These are phyloP conservation scores for Syzygium jambos DNA, from an alignment of 345 rosid species.

Conservation along the genomic window DNA sequence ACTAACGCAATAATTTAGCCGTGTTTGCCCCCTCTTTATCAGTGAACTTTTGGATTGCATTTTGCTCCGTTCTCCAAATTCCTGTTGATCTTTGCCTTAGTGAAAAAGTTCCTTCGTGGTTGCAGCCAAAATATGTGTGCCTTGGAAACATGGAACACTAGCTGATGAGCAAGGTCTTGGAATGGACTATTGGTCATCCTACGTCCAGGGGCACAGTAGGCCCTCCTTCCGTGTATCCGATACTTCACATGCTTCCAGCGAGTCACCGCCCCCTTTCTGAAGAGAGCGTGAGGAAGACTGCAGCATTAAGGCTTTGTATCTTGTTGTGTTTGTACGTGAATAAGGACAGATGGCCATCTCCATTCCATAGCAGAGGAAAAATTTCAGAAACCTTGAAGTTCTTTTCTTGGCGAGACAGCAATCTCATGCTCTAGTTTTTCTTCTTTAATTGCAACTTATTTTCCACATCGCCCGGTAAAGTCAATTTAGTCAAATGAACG, in stretches of 20 bases:
- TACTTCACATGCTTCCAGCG: background rate
- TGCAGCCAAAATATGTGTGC: constrained; percentile 78
- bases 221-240: background rate
- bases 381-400: background rate
- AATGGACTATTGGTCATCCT: background rate
- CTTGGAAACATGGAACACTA: constrained; percentile 76
- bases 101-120: background rate
- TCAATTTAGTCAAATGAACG: background rate
- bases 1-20: background rate
- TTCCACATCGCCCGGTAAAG: background rate
- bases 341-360: background rate
- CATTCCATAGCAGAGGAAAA: background rate
- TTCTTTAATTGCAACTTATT: background rate
- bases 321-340: background rate
- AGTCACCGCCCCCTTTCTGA: background rate
- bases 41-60: background rate
- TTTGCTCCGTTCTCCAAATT: background rate
- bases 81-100: background rate
- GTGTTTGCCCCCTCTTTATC: background rate
- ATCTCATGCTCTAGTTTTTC: background rate
- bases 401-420: background rate
- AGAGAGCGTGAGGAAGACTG: background rate
- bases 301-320: background rate
- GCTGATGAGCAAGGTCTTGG: constrained; percentile 19
- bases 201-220: background rate